Base-by-base conservation (phyloP, 2,329 filamentous ascomycete genomes). In the Paracamarosporium sp. region DNA sequence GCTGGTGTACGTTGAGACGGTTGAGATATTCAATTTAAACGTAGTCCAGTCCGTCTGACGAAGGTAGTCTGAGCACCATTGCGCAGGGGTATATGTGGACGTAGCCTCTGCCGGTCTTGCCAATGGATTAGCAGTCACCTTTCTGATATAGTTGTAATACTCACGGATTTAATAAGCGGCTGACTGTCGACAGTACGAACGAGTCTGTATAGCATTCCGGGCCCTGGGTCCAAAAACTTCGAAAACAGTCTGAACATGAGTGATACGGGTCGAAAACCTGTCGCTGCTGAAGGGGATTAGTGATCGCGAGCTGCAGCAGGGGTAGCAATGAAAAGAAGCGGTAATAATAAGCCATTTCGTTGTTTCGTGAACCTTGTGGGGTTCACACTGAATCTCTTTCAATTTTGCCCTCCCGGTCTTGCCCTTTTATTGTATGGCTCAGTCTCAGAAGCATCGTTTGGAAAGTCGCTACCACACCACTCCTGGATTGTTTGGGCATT, bases 211-310 rank as follows among this genome's bases (percentile, higher is more conserved):
- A 60, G 54, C 62, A 65, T 50, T 65, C 62, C 31, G 62, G 50
- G 15, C 62, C 62, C 28, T 63, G 57, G 4, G 62, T 57, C 62
- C 62, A 65, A 25, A 31, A 50, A 28, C 57, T 61, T 38, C 53
- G 55, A 30, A 65, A 56, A 46, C 62, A 65, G 11, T 38, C 35
- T 11, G 27, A 30, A 46, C 62, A 65, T 1, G 62, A 52, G 48
- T 25, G 54, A 50, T 45, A 64, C 1, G 55, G 54, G 15, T 56
- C 38, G 17, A 30, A 63, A 17, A 22, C 27, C 11, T 50, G 38
- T 33, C 47, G 56, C 9, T 33, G 41, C 24, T 61, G 51, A 12
- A 63, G 11, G 5, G 47, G 59, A 22, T 46, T 57, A 33, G 57
- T 35, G 15, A 36, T 38, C 27, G 55, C n/a, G 15, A 52, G 38